These are phyloP conservation scores for Talaromyces sp. DNA, from an alignment of 2,329 filamentous ascomycete species.

Conservation along the genomic window DNA sequence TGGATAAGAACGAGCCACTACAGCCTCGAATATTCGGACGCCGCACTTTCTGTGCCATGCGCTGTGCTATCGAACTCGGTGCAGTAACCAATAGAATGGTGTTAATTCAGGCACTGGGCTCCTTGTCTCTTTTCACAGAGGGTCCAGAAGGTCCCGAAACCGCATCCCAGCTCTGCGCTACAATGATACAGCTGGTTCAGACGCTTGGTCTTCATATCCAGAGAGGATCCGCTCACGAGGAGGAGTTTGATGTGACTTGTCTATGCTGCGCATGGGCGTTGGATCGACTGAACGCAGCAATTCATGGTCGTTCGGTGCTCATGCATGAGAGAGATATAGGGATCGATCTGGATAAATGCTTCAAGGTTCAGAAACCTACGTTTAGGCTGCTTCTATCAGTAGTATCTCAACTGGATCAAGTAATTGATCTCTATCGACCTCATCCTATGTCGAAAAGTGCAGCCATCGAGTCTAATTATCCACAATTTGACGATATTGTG, in stretches of 20 bases:
- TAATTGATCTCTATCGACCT: constrained; percentile 60
- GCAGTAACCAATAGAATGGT: constrained; percentile 46
- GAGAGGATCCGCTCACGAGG: not conserved
- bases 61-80: constrained; percentile 20
- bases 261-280: constrained; percentile 59
- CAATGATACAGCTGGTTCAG: constrained; percentile 56
- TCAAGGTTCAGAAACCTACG: constrained; percentile 50
- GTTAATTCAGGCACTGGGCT: constrained; percentile 52
- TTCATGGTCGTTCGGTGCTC: constrained; percentile 58
- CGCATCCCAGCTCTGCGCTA: constrained; percentile 52
- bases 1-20: constrained; percentile 6
- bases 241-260: constrained; percentile 21
- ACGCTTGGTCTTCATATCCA: constrained; percentile 55
- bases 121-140: constrained; percentile 59
- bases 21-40: constrained; percentile 7
- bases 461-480: constrained; percentile 22
- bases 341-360: constrained; percentile 51
- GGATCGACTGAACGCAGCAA: constrained; percentile 57
- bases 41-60: constrained; percentile 7
- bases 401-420: constrained; percentile 54
- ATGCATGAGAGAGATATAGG: constrained; percentile 61
- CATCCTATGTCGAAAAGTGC: constrained; percentile 30
- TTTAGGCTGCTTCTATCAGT: constrained; percentile 58
- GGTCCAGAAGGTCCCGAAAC: constrained; percentile 53
- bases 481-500: constrained; percentile 31